Base-by-base conservation (phyloP, 805 yeast species). In the Teunomyces stri region DNA sequence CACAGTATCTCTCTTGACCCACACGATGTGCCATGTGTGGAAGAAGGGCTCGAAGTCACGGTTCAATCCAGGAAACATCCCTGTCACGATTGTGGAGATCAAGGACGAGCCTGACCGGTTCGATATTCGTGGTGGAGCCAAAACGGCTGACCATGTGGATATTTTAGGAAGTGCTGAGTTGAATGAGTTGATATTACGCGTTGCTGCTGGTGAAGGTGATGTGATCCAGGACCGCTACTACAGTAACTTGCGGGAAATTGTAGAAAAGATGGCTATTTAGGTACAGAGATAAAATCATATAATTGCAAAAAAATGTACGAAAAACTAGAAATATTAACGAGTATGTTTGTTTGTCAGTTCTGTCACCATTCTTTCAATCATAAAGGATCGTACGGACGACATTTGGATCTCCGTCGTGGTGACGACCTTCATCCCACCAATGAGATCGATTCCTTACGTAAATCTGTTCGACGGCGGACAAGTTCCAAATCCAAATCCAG, bases 101-200 rank as follows among this genome's bases (percentile, higher is more conserved):
- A 79, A 80, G 58, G 97, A 94, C 60, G 95, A 91, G 61, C 99
- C 99, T 0, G 96, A 89, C 60, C 72, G 88, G 54, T 90, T 87
- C 58, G 99, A 94, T 69, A 87, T 94, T 29, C 79, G 99, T 54
- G 99, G 99, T 21, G 99, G 99, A 11, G 95, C 97, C 9, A 87
- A 87, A 62, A 92, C 97, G 0, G 97, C 98, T 1, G 99, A 94
- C 59, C 99, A 94, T 65, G 99, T 94, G 25, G 99, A 94, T 62
- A 91, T 94, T 41, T 73, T 94, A 41, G 99, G 99, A 2, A 83
- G 96, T 52, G 89, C 97, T 0, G 96, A 86, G 60, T 72, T 94
- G 62, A 94, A 94, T 62, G 99, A 94, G 60, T 70, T 91, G 58
- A 73, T 94, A 10, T 70, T 92, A 46, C 79, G 79, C 51, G 89